A percentile compares a stretch with the other conserved stretches of the same genome.
phyloP scores from a whole-genome alignment of 2,329 filamentous ascomycete genomes.

The Pseudogymnoascus sp. region DNA sequence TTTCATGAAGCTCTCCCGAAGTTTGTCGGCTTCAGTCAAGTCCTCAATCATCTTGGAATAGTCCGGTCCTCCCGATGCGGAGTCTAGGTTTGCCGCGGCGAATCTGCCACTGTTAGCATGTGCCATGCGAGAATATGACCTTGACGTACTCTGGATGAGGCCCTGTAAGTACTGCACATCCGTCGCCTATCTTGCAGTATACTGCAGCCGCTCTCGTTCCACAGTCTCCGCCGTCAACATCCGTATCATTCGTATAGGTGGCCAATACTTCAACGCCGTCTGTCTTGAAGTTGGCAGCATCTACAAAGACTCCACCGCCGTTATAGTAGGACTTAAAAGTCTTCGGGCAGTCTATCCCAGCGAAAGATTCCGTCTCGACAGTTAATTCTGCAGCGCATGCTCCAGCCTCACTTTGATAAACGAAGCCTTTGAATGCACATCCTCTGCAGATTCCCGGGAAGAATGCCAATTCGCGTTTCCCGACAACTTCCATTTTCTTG shows the following conservation, averaged over 20 bases:
- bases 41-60: slow-evolving; percentile 65
- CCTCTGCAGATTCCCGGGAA: slow-evolving; percentile 83
- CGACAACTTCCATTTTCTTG: slow-evolving; percentile 73
- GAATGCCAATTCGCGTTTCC: slow-evolving; percentile 76
- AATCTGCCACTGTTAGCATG: slow-evolving; percentile 53
- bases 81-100: slow-evolving; percentile 67
- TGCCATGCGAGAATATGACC: not conserved
- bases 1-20: slow-evolving; percentile 68
- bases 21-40: slow-evolving; percentile 61
- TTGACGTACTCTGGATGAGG: slow-evolving; percentile 79
- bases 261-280: slow-evolving; percentile 74
- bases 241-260: slow-evolving; percentile 65
- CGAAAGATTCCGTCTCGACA: slow-evolving; percentile 46
- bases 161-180: slow-evolving; percentile 71
- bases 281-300: slow-evolving; percentile 55
- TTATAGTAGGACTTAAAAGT: slow-evolving; percentile 81
- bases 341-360: slow-evolving; percentile 44
- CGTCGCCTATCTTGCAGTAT: slow-evolving; percentile 74
- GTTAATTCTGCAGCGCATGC: slow-evolving; percentile 64
- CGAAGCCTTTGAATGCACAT: slow-evolving; percentile 80
- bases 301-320: slow-evolving; percentile 87
- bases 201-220: slow-evolving; percentile 76
- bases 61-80: slow-evolving; percentile 56
- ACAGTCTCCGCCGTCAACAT: slow-evolving; percentile 69
- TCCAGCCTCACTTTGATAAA: slow-evolving; percentile 81